Conservation (phyloP, 108 stramenopile species). For the Licmophora abbreviata region DNA sequence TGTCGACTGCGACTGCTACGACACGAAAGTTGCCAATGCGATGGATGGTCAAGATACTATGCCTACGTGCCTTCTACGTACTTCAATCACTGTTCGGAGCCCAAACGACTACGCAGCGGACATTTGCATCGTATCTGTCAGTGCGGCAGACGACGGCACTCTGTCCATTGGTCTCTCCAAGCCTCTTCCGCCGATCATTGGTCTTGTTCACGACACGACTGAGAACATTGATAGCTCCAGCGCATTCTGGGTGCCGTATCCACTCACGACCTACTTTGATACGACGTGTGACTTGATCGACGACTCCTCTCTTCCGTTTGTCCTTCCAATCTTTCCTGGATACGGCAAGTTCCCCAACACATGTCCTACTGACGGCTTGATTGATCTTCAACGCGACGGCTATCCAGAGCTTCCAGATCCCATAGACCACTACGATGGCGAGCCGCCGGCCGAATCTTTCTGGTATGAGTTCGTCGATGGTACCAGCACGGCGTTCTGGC, state of each 20-base stretch:
- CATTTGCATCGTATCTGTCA: constrained; percentile 12
- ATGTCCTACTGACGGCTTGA: constrained; percentile 10
- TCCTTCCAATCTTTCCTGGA: constrained; percentile 13
- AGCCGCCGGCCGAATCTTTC: constrained; percentile 11
- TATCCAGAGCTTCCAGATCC: constrained; percentile 5
- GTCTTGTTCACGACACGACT: constrained; percentile 3
- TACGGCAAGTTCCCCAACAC: constrained; percentile 16
- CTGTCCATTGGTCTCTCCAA: constrained; percentile 7
- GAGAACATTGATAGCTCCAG: too few species aligned
- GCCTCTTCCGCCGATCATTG: constrained; percentile 11
- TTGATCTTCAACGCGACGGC: constrained; percentile 10
- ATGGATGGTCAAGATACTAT: too few species aligned
- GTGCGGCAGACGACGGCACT: constrained; percentile 3
- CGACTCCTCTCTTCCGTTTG: not conserved
- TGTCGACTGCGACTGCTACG: constrained; percentile 16
- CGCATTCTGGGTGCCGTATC: not conserved
- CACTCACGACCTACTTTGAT: constrained; percentile 7
- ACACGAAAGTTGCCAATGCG: too few species aligned
- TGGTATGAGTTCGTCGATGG: constrained; percentile 19
- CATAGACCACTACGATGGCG: constrained; percentile 13
- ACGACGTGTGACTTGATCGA: constrained; percentile 10
- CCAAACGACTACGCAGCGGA: constrained; percentile 2
- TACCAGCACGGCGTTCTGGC: constrained; percentile 15
- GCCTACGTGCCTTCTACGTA: too few species aligned
- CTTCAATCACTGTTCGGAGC: not conserved